phyloP scores from a whole-genome alignment of 192 early-diverging fungal species.

The Helicostylum pulchrum region DNA sequence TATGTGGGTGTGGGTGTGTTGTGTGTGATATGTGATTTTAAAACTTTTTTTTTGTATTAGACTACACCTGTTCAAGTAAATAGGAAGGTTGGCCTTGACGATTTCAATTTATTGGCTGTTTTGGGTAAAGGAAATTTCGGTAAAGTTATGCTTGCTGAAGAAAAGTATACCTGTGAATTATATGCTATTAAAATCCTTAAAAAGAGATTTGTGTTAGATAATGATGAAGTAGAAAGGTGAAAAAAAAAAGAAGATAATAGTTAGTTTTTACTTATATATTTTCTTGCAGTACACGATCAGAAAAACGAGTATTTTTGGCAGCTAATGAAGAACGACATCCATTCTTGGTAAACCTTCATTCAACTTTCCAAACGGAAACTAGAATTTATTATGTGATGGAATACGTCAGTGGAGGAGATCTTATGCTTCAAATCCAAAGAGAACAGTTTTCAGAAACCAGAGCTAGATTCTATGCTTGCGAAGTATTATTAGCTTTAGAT shows the following conservation, averaged over 20 bases:
- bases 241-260: not conserved
- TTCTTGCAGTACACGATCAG: conserved; percentile 69
- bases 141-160: conserved; percentile 94
- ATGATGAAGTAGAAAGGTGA: conserved; percentile 90
- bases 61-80: conserved; percentile 26
- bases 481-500: conserved; percentile 90
- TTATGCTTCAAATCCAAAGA: conserved; percentile 98
- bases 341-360: conserved; percentile 94
- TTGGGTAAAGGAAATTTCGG: conserved; percentile 99
- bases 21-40: no score
- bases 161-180: conserved; percentile 76
- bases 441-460: conserved; percentile 84
- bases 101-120: conserved; percentile 93
- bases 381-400: conserved; percentile 98
- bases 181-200: conserved; percentile 98
- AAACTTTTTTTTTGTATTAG: not conserved
- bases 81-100: conserved; percentile 78
- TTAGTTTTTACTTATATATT: not conserved
- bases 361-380: conserved; percentile 93
- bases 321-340: conserved; percentile 90
- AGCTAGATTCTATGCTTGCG: conserved; percentile 90
- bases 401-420: conserved; percentile 93
- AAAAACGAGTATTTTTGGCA: conserved; percentile 90
- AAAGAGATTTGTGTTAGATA: conserved; percentile 97
- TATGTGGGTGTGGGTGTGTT: no score